Evolutionary conservation across 164 flowering plant genomes (phyloP), one percentile per base, ranked within the genome.

Genomic region (Santalum album): DNA sequence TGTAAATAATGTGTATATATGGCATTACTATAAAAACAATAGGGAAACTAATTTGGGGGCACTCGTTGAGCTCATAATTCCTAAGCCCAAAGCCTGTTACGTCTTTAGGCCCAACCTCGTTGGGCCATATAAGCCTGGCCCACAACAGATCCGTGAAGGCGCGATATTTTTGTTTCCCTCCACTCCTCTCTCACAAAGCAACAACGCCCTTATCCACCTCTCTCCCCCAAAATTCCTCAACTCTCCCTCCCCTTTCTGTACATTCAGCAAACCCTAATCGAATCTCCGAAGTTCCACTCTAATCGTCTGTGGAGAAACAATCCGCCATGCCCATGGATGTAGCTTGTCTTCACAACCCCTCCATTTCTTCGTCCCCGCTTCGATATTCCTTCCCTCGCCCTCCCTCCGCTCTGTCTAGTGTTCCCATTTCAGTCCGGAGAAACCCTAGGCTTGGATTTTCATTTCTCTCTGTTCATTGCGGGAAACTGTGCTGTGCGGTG

Each of bases 401-500:
- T 23, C 53, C 46, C 49, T 38, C 55, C 16, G 47, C 47, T 29
- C 55, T 58, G 12, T 38, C 42, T 45, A 53, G 67, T 60, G 56
- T 60, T 58, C 58, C 73, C 2, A 44, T 54, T 36, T 63, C 68
- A 6, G 20, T 49, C 59, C 25, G 38, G 42, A 36, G 5, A 43
- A 54, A 16, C 40, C 36, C 55, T 1, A 29, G 34, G 9, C 9
- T 29, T 9, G 4, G 34, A 4, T 29, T 9, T 51, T 36, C 71
- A 4, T 47, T 40, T 19, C 65, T 56, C 12, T 15, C 60, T 16
- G 21, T 49, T 56, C 69, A 66, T 44, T 65, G 65, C 38, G 50
- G 64, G 25, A 68, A 51, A 29, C 40, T 48, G 14, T 81, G 80
- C 63, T 59, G 57, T 29, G 80, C 81, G 1, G 81, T 81, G 20